Evolutionary conservation across 192 early-diverging fungal species (phyloP).

Genomic region (Backusella psychrophila): DNA sequence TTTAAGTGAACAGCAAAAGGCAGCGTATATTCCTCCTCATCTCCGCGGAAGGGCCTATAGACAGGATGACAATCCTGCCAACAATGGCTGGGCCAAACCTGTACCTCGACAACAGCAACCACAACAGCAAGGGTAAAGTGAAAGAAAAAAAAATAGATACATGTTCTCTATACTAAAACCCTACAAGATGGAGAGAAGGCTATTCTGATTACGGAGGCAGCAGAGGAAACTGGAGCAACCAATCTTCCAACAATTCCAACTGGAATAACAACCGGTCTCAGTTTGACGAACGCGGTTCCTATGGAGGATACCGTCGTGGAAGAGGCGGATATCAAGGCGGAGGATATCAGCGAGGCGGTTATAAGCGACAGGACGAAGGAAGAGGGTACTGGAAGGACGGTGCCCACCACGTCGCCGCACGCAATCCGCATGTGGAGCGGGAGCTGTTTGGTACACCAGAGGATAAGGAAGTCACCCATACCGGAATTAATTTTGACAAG

Average conservation of each 20-base stretch:
- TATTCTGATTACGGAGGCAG: constrained; percentile 15
- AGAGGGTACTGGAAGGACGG: constrained; percentile 74
- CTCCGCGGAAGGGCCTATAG: constrained; percentile 37
- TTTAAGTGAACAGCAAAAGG: constrained; percentile 29
- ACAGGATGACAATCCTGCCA: constrained; percentile 23
- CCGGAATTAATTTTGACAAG: constrained; percentile 99
- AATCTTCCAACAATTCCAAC: constrained; percentile 10
- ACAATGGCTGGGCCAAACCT: constrained; percentile 34
- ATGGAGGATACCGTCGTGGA: constrained; percentile 41
- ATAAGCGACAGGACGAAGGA: constrained; percentile 28
- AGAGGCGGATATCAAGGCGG: constrained; percentile 40
- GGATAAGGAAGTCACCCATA: constrained; percentile 73
- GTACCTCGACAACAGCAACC: background rate
- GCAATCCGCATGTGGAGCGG: constrained; percentile 75
- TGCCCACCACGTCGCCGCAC: constrained; percentile 73
- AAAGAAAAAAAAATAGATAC: background rate
- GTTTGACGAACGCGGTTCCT: constrained; percentile 44
- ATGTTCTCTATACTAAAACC: background rate
- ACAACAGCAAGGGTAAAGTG: background rate
- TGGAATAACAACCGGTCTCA: constrained; percentile 23
- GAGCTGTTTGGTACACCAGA: constrained; percentile 77
- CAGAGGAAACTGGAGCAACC: background rate
- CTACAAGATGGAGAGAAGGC: constrained; percentile 1
- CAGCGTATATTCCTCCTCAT: constrained; percentile 67
- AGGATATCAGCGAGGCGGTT: constrained; percentile 10